A percentile compares a stretch with the other conserved stretches of the same genome.
phyloP scores from a whole-genome alignment of 1,284 basidiomycete species.

The Phellopilus nigrolimitatus region DNA sequence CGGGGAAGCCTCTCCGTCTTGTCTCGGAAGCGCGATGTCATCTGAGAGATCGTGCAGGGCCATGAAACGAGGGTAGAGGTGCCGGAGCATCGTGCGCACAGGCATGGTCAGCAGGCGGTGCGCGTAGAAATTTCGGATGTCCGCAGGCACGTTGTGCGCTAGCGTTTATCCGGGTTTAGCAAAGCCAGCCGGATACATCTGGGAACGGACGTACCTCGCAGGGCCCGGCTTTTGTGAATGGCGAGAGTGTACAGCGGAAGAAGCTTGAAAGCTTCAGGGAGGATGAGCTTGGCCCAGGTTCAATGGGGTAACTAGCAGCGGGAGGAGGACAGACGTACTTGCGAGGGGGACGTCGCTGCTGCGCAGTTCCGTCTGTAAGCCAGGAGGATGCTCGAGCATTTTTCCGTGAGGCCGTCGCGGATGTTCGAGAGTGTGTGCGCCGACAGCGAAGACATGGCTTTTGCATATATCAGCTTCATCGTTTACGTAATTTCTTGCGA shows the following conservation, averaged over 20 bases:
- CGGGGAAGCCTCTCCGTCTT: neutral
- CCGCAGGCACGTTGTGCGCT: constrained; percentile 87
- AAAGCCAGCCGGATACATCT: neutral
- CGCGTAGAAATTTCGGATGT: constrained; percentile 86
- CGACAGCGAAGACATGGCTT: constrained; percentile 68
- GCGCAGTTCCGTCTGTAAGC: constrained; percentile 93
- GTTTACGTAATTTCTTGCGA: neutral
- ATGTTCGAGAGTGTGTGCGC: constrained; percentile 69
- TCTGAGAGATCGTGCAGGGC: constrained; percentile 86
- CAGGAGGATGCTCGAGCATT: constrained; percentile 78
- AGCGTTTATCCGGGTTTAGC: neutral
- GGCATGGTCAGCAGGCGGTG: constrained; percentile 72
- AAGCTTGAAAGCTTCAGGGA: constrained; percentile 91
- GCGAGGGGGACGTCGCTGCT: constrained; percentile 73
- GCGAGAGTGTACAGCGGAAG: constrained; percentile 83
- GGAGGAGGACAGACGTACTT: constrained; percentile 48
- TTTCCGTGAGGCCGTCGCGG: constrained; percentile 81
- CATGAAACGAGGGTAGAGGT: constrained; percentile 87
- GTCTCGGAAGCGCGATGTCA: constrained; percentile 59
- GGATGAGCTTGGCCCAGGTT: constrained; percentile 67
- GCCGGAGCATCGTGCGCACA: constrained; percentile 66
- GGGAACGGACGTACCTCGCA: constrained; percentile 63
- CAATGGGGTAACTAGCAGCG: constrained; percentile 5
- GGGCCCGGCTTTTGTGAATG: constrained; percentile 85
- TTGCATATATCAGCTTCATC: constrained; percentile 5